Base-by-base conservation (phyloP, 306 rosid genomes). In the Pueraria montana region DNA sequence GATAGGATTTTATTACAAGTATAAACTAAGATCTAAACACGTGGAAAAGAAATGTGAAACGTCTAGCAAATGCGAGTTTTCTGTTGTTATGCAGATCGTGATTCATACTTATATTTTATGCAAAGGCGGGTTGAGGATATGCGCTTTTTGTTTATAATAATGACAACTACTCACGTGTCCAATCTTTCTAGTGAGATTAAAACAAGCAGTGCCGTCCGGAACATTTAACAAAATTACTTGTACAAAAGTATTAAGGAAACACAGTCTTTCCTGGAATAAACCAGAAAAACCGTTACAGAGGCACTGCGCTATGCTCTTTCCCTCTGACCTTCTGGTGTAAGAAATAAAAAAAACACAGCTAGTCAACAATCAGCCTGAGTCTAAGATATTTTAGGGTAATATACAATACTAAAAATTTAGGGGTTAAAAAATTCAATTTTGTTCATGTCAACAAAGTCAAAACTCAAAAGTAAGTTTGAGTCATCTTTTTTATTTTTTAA, bases 211-310 rank as follows among this genome's bases (percentile, higher is more conserved):
- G 24, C 2, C 48, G 11, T 23, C 7, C 0, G 49, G 5, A 42
- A 45, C 48, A 56, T 69, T 48, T n/a, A n/a, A n/a, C n/a, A n/a
- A n/a, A 56, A 30, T 74, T 65, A 20, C 38, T 26, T 69, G 71
- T 70, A 68, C 76, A 8, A 67, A 46, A 71, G 42, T 64, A 14
- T 66, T 21, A 72, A 20, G 82, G 74, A 72, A 38, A 49, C 48
- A 10, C 30, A 49, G 42, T 20, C 27, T 27, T 49, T 81, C 34
- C 11, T 2, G 49, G 40, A 62, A 80, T 59, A 64, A 64, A 59
- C 46, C 63, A 72, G 38, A 69, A 83, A 75, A 65, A 52, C 49
- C n/a, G 89, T 83, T 83, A 80, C 80, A 76, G 59, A 70, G 38
- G 64, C 89, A 86, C 76, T 79, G 17, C 16, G 17, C 16, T 43